These are phyloP conservation scores for Podaxis mareebaensis DNA, from an alignment of 768 basidiomycete species.

Conservation along the genomic window DNA sequence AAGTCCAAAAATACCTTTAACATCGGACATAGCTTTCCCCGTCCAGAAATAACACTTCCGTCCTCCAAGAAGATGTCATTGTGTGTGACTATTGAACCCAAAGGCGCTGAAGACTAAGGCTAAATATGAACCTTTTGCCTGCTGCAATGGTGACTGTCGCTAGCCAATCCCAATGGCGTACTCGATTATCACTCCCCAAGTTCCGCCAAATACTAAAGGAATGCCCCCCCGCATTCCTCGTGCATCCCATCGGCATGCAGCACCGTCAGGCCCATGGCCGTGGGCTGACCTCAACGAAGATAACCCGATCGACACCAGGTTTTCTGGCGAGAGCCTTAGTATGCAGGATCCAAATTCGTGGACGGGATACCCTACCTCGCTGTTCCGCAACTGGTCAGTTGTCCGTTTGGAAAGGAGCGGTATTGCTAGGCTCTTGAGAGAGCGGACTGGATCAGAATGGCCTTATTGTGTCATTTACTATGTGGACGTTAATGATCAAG, in stretches of 20 bases:
- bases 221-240: slow-evolving; percentile 27
- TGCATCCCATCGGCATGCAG: slow-evolving; percentile 39
- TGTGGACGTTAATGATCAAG: slow-evolving; percentile 36
- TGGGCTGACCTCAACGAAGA: slow-evolving; percentile 38
- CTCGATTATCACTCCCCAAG: slow-evolving; percentile 8
- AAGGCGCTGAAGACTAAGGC: not conserved
- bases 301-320: slow-evolving; percentile 22
- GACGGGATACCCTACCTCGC: slow-evolving; percentile 36
- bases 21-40: not conserved
- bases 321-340: slow-evolving; percentile 29
- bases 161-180: slow-evolving; percentile 5
- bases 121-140: not conserved
- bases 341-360: slow-evolving; percentile 27
- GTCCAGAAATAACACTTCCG: not conserved
- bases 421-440: slow-evolving; percentile 25
- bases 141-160: not conserved
- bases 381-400: slow-evolving; percentile 53
- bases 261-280: slow-evolving; percentile 43
- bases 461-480: slow-evolving; percentile 32
- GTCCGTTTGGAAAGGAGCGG: slow-evolving; percentile 37
- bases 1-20: not conserved
- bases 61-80: not conserved
- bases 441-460: slow-evolving; percentile 22
- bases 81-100: not conserved
- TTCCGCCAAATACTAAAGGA: slow-evolving; percentile 9